Conservation (phyloP, 306 rosid genomes). For the Dryas alaskensis region DNA sequence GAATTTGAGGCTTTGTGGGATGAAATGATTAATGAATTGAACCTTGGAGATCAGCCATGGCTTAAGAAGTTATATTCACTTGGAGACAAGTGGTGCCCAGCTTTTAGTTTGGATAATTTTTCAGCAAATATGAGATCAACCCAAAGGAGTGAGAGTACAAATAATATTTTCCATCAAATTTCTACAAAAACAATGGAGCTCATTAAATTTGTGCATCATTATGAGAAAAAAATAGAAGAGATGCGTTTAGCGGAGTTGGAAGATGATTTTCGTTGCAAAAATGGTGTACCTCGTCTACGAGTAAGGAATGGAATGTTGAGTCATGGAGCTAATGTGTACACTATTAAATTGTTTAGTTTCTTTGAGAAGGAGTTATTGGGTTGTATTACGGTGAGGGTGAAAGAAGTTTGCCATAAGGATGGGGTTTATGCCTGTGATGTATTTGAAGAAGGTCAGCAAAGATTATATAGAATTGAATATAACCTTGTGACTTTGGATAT, state of each 20-base stretch:
- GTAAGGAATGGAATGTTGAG: not conserved
- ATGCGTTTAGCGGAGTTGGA: not conserved
- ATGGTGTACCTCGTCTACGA: not conserved
- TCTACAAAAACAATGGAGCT: not conserved
- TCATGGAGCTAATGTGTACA: not conserved
- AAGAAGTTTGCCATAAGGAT: not conserved
- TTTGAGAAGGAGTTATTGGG: constrained; percentile 1
- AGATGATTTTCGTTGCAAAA: not conserved
- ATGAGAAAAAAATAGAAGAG: not conserved
- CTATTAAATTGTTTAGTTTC: not conserved
- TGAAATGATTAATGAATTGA: not conserved
- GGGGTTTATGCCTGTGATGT: not conserved
- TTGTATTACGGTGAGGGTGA: not conserved
- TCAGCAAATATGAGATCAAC: not conserved
- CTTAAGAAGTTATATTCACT: too few relatives aligned
- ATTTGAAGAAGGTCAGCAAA: not conserved
- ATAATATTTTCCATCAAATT: not conserved
- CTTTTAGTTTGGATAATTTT: too few relatives aligned
- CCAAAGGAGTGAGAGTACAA: not conserved
- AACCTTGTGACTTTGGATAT: not conserved
- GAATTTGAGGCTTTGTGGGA: not conserved
- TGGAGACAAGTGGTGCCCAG: too few relatives aligned
- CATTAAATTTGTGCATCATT: not conserved
- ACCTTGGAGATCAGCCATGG: constrained; percentile 3
- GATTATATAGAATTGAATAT: not conserved